Evolutionary conservation across 352 stramenopile genomes (phyloP).

Genomic region (Phytopythium oedochilum): DNA sequence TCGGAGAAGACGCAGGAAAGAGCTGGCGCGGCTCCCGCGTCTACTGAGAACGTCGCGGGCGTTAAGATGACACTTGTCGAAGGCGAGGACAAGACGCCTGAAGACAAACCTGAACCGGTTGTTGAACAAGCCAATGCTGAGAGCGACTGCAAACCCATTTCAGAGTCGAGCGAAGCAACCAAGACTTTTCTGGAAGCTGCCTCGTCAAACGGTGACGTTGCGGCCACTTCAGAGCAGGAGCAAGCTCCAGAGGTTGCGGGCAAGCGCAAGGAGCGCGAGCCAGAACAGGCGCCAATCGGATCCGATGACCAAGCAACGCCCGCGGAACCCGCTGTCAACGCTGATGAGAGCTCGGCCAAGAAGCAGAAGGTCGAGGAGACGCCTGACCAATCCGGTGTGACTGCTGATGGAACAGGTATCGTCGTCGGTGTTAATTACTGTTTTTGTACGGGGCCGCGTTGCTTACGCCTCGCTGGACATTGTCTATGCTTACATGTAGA

Average conservation of each 20-base stretch:
- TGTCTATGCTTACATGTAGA: background rate
- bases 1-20: background rate
- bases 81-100: background rate
- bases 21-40: background rate
- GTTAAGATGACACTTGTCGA: background rate
- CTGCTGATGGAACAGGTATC: slow-evolving; percentile 1
- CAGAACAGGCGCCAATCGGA: background rate
- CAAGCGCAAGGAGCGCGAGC: slow-evolving; percentile 20
- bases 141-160: background rate
- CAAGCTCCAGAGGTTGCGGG: slow-evolving; percentile 3
- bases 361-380: slow-evolving; percentile 30
- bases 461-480: background rate
- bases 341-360: slow-evolving; percentile 11
- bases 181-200: background rate
- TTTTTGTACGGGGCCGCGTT: background rate
- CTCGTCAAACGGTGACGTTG: background rate
- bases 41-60: background rate
- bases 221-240: slow-evolving; percentile 5
- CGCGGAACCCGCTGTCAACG: slow-evolving; percentile 4
- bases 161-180: background rate
- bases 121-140: background rate
- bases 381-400: background rate
- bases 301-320: background rate
- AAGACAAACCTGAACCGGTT: background rate
- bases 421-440: background rate